Evolutionary conservation across 2,329 filamentous ascomycete genomes (phyloP).

Genomic region (Aspergillus sp.): DNA sequence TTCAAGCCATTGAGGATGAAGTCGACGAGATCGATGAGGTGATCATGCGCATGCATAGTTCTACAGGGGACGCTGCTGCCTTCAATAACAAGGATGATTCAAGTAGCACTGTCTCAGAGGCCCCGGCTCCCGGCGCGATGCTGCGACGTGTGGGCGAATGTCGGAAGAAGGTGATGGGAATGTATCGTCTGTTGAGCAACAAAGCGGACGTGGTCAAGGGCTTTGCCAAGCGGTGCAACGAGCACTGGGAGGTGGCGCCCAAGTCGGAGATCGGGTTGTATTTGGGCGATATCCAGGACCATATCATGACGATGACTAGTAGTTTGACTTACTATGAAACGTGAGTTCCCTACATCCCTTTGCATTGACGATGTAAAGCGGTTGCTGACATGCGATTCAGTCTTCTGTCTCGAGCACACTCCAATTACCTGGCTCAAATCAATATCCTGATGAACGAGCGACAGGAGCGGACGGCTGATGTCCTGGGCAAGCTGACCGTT

Average conservation of each 20-base stretch:
- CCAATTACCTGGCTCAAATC: slow-evolving; percentile 97
- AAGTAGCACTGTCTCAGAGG: slow-evolving; percentile 22
- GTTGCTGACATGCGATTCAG: slow-evolving; percentile 35
- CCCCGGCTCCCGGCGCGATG: slow-evolving; percentile 64
- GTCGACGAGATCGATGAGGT: slow-evolving; percentile 94
- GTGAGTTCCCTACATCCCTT: slow-evolving; percentile 43
- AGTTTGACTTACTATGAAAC: slow-evolving; percentile 95
- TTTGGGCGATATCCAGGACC: slow-evolving; percentile 95
- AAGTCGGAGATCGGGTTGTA: slow-evolving; percentile 95
- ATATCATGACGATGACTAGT: slow-evolving; percentile 97
- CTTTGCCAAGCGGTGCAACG: slow-evolving; percentile 95
- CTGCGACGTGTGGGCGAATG: slow-evolving; percentile 85
- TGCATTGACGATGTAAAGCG: slow-evolving; percentile 2
- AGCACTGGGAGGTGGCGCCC: slow-evolving; percentile 94
- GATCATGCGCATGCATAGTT: slow-evolving; percentile 69
- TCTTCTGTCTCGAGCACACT: slow-evolving; percentile 82
- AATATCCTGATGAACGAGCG: slow-evolving; percentile 99
- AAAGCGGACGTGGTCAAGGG: slow-evolving; percentile 99
- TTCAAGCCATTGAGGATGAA: slow-evolving; percentile 88
- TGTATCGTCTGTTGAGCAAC: slow-evolving; percentile 87
- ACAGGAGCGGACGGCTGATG: slow-evolving; percentile 89
- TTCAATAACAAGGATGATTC: slow-evolving; percentile 33
- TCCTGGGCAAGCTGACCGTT: slow-evolving; percentile 88
- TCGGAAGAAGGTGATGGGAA: slow-evolving; percentile 92
- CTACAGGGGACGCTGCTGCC: slow-evolving; percentile 35